phyloP scores from a whole-genome alignment of 768 basidiomycete species.

The Tephrocybe sp. region DNA sequence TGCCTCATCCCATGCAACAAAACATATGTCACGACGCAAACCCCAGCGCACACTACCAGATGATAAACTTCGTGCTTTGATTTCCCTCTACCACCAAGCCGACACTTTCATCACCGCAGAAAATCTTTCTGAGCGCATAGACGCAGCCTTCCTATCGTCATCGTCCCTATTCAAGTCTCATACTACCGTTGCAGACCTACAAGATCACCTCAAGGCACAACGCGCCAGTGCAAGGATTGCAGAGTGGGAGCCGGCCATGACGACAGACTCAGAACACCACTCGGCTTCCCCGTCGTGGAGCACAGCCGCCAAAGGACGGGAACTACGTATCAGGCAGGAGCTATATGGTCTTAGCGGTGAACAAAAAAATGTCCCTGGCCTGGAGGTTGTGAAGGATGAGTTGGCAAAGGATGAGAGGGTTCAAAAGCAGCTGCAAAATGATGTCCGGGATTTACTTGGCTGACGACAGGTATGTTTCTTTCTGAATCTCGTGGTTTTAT shows the following conservation, averaged over 20 bases:
- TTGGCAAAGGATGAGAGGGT: conserved; percentile 7
- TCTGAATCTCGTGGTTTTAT: neutral
- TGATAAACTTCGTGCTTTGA: conserved; percentile 66
- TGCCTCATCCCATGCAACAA: conserved; percentile 20
- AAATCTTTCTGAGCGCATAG: conserved; percentile 62
- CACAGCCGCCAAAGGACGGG: conserved; percentile 25
- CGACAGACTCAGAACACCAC: no score
- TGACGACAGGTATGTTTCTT: neutral
- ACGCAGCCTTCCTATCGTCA: conserved; percentile 51
- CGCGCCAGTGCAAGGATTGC: conserved; percentile 33
- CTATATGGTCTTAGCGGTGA: conserved; percentile 48
- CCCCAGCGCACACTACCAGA: conserved; percentile 41
- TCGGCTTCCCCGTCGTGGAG: conserved; percentile 27
- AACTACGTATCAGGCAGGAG: conserved; percentile 45
- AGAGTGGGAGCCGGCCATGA: conserved; percentile 31
- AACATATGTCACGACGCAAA: conserved; percentile 22
- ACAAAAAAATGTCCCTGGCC: conserved; percentile 34
- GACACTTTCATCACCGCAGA: conserved; percentile 69
- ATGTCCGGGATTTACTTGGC: neutral
- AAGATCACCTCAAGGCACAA: conserved; percentile 18
- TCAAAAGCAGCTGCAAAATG: neutral
- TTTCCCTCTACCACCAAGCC: conserved; percentile 76
- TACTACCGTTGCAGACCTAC: conserved; percentile 13
- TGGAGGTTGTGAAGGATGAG: conserved; percentile 44
- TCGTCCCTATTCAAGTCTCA: neutral